Conservation (phyloP, 257 asterid genomes). For the Solanum sparsipilum region DNA sequence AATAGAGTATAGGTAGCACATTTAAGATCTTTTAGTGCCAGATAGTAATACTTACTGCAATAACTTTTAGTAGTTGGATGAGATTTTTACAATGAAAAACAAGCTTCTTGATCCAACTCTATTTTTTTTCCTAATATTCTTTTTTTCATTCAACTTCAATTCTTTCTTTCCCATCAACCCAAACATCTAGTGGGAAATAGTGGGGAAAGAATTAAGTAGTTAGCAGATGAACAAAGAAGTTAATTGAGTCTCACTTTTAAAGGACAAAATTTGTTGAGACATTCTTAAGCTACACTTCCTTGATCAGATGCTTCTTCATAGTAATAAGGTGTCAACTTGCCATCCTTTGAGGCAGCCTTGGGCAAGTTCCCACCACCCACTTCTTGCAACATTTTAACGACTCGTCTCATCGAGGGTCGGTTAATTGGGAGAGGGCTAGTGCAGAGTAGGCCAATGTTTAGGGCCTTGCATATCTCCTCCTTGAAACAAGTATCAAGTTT, state of each 20-base stretch:
- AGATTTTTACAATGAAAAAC: constrained; percentile 34
- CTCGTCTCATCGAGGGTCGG: constrained; percentile 92
- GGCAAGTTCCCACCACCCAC: constrained; percentile 29
- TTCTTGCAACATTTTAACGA: constrained; percentile 83
- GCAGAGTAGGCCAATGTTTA: constrained; percentile 84
- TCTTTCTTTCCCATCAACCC: neutral
- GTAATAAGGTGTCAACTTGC: constrained; percentile 77
- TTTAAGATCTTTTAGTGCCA: constrained; percentile 1
- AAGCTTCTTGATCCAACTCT: neutral
- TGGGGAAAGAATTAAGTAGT: neutral
- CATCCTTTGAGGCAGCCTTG: constrained; percentile 41
- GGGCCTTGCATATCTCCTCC: constrained; percentile 68
- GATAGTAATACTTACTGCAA: constrained; percentile 1
- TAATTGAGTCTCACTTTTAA: neutral
- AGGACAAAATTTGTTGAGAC: neutral
- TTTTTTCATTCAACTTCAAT: neutral
- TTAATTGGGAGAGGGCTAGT: constrained; percentile 88
- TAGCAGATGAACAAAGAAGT: constrained; percentile 1
- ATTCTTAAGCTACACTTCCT: constrained; percentile 42
- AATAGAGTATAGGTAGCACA: constrained; percentile 13
- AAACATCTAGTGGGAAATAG: neutral
- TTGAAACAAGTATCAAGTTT: constrained; percentile 78
- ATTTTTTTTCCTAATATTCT: neutral
- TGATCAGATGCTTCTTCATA: constrained; percentile 70
- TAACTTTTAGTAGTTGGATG: constrained; percentile 16